Evolutionary conservation across 192 early-diverging fungal species (phyloP).

Genomic region (Backusella westeae): DNA sequence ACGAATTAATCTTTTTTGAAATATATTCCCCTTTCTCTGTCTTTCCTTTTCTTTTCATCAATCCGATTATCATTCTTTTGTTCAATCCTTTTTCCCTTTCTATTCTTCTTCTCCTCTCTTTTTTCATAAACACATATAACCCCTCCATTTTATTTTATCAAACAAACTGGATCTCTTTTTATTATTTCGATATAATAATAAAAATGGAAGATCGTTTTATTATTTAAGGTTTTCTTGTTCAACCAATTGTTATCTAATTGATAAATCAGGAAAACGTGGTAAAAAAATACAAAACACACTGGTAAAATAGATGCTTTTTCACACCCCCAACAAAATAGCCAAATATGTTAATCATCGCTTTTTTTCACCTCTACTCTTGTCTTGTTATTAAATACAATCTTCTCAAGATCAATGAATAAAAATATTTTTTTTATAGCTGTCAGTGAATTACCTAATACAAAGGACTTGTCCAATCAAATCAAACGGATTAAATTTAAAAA

Average conservation of each 20-base stretch:
- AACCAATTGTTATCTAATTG: not conserved
- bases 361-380: not conserved
- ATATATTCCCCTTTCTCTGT: not conserved
- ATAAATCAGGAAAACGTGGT: constrained; percentile 6
- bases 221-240: not conserved
- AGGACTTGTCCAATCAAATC: not conserved
- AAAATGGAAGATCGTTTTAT: not conserved
- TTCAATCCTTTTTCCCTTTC: not conserved
- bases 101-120: not conserved
- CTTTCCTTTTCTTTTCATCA: constrained; percentile 2
- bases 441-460: not conserved
- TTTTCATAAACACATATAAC: not conserved
- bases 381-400: not conserved
- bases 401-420: not conserved
- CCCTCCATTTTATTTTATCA: not conserved
- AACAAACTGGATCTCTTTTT: not conserved
- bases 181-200: not conserved
- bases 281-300: not conserved
- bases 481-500: not conserved
- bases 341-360: not conserved
- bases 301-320: not conserved
- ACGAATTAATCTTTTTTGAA: not conserved
- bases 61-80: not conserved
- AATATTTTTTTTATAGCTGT: not conserved
- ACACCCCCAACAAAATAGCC: not conserved